These are phyloP conservation scores for Bacterosira constricta DNA, from an alignment of 108 stramenopile genomes.

Conservation along the genomic window DNA sequence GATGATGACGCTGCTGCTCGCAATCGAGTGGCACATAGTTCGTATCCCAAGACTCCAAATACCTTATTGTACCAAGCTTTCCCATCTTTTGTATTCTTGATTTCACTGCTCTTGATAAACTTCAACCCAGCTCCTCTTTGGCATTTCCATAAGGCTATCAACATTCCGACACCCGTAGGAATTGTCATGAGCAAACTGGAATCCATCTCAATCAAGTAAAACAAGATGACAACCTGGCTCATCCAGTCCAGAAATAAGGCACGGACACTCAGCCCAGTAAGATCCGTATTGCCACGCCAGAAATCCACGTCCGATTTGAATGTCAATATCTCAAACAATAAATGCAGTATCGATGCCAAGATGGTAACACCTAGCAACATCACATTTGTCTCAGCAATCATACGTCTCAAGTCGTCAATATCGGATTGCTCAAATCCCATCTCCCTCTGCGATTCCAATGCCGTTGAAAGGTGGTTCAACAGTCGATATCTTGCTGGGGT, in stretches of 20 bases:
- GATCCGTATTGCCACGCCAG: slow-evolving; percentile 88
- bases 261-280: slow-evolving; percentile 85
- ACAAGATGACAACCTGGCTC: slow-evolving; percentile 86
- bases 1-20: slow-evolving; percentile 28
- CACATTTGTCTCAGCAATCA: slow-evolving; percentile 84
- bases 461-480: slow-evolving; percentile 73
- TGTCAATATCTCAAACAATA: slow-evolving; percentile 94
- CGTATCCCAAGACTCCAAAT: slow-evolving; percentile 69
- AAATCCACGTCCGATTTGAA: slow-evolving; percentile 95
- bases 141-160: slow-evolving; percentile 88
- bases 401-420: slow-evolving; percentile 85
- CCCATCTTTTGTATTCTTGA: slow-evolving; percentile 16
- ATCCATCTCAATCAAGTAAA: slow-evolving; percentile 90
- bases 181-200: slow-evolving; percentile 86
- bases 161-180: slow-evolving; percentile 77
- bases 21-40: slow-evolving; percentile 73
- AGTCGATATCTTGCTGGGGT: slow-evolving; percentile 84
- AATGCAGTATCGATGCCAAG: slow-evolving; percentile 88
- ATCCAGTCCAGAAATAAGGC: slow-evolving; percentile 88
- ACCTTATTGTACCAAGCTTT: slow-evolving; percentile 62
- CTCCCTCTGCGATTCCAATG: slow-evolving; percentile 81
- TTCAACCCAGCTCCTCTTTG: slow-evolving; percentile 73
- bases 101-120: slow-evolving; percentile 48
- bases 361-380: slow-evolving; percentile 88
- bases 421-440: slow-evolving; percentile 93